A percentile compares a stretch with the other conserved stretches of the same genome.
phyloP scores from a whole-genome alignment of 306 rosid genomes.

The Luffa acutangula region DNA sequence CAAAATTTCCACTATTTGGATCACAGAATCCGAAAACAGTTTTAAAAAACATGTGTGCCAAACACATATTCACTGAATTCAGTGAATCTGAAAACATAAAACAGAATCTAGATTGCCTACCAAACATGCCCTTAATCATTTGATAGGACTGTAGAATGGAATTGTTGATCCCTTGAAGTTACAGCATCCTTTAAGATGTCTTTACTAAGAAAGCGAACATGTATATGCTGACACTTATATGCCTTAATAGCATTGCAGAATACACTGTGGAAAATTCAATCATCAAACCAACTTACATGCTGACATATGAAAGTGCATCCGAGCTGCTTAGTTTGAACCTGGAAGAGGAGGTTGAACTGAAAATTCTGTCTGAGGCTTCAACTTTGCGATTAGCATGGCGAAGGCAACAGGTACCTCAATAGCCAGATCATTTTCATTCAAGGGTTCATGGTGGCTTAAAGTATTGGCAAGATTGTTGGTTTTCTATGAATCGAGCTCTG shows the following conservation, averaged over 20 bases:
- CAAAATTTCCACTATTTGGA: too few species aligned
- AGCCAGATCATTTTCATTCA: not conserved
- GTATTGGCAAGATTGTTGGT: not conserved
- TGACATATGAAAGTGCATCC: slow-evolving; percentile 92
- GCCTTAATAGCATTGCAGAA: slow-evolving; percentile 75
- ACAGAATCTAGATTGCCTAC: too few species aligned
- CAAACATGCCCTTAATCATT: not conserved
- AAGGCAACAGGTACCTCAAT: slow-evolving; percentile 45
- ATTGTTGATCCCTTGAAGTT: not conserved
- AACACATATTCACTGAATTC: too few species aligned
- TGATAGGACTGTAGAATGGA: not conserved
- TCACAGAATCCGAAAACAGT: too few species aligned
- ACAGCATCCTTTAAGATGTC: not conserved
- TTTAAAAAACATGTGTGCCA: too few species aligned
- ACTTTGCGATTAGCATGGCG: slow-evolving; percentile 74
- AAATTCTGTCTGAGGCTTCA: slow-evolving; percentile 86
- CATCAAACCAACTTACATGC: slow-evolving; percentile 92
- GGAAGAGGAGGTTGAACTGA: slow-evolving; percentile 78
- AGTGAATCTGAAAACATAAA: too few species aligned
- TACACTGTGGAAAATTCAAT: slow-evolving; percentile 71
- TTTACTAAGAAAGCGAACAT: not conserved
- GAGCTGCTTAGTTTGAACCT: slow-evolving; percentile 84
- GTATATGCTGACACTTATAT: not conserved
- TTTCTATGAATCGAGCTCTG: not conserved
- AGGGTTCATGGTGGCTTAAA: not conserved